Evolutionary conservation across 2,329 filamentous ascomycete genomes (phyloP).

Genomic region (Cytospora piceicola): DNA sequence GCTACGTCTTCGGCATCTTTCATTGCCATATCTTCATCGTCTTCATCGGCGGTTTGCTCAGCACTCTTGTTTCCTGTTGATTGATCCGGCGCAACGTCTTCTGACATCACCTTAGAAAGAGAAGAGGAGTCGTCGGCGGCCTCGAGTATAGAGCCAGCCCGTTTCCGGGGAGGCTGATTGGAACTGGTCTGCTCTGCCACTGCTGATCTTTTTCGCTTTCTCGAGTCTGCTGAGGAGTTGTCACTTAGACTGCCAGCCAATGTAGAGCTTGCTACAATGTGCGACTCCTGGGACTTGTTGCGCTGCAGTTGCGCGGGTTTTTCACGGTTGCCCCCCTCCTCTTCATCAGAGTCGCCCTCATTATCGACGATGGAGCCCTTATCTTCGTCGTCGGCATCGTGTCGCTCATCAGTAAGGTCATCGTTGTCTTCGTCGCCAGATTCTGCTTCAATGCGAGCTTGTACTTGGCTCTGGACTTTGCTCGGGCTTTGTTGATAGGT

Average conservation of each 20-base stretch:
- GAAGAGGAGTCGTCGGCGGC: slow-evolving; percentile 43
- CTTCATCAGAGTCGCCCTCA: slow-evolving; percentile 43
- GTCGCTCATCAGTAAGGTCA: slow-evolving; percentile 41
- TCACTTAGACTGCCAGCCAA: slow-evolving; percentile 34
- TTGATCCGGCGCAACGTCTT: slow-evolving; percentile 40
- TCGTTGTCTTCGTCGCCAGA: slow-evolving; percentile 46
- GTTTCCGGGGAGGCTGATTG: slow-evolving; percentile 57
- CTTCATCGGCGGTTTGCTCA: slow-evolving; percentile 51
- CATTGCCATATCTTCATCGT: slow-evolving; percentile 49
- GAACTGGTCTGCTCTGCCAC: slow-evolving; percentile 49
- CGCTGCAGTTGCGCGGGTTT: slow-evolving; percentile 32
- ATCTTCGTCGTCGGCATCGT: slow-evolving; percentile 34
- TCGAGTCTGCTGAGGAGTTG: slow-evolving; percentile 45
- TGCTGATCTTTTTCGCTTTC: slow-evolving; percentile 56
- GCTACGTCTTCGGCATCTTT: slow-evolving; percentile 45
- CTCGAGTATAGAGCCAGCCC: slow-evolving; percentile 52
- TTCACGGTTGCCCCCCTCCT: slow-evolving; percentile 34
- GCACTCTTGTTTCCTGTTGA: slow-evolving; percentile 44
- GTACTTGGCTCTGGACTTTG: slow-evolving; percentile 66
- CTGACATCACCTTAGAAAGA: slow-evolving; percentile 40
- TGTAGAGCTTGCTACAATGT: slow-evolving; percentile 30
- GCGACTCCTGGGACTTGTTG: slow-evolving; percentile 31
- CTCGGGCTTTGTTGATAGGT: slow-evolving; percentile 72
- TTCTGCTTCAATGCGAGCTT: slow-evolving; percentile 41
- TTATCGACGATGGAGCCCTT: slow-evolving; percentile 45